Evolutionary conservation across 768 basidiomycete genomes (phyloP), one percentile per base, ranked within the genome.

Genomic region (Wakefieldia striispora): DNA sequence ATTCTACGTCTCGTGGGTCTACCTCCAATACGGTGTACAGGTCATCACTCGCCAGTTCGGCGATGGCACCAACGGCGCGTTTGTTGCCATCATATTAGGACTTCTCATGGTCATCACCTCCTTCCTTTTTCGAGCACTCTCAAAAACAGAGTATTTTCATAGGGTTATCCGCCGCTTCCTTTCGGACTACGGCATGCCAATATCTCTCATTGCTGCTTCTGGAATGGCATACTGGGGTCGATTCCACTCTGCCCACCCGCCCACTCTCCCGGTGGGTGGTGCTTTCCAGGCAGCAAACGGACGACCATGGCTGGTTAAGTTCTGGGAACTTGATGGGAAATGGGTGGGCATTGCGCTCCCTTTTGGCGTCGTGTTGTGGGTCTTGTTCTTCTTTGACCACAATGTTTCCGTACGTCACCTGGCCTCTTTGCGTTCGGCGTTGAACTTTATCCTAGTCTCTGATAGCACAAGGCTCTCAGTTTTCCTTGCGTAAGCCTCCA

Each of bases 331-430:
- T 3, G 85, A 88, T 17, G 84, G 78, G 0, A 91, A 90, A 69
- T 97, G 91, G 88, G 85, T 95, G 3, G 90, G 85, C 11, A 84
- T 91, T 24, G 90, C 93, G 0, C 73, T 94, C 37, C 94, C 93
- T 0, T 97, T 97, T 59, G 95, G 94, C 3, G 67, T 94, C 36
- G 74, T 93, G 19, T 73, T 98, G 6, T 97, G 90, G 82, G 79
- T 95, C 20, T 71, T 97, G 38, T 95, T 97, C 71, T 94, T 94
- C 74, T 97, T 97, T 57, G 93, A 97, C 55, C 90, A 94, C 56
- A 95, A 95, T 58, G 90, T 94, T 45, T 94, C 91, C 40, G 90
- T 91, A 64, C 70, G 42, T 40, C 17, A 23, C 47, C 13, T 9
- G 10, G 47, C 26, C 40, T 29, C 2, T 33, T 37, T 26, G 12